Conservation (phyloP, 345 rosid genomes). For the Luvunga scandens region DNA sequence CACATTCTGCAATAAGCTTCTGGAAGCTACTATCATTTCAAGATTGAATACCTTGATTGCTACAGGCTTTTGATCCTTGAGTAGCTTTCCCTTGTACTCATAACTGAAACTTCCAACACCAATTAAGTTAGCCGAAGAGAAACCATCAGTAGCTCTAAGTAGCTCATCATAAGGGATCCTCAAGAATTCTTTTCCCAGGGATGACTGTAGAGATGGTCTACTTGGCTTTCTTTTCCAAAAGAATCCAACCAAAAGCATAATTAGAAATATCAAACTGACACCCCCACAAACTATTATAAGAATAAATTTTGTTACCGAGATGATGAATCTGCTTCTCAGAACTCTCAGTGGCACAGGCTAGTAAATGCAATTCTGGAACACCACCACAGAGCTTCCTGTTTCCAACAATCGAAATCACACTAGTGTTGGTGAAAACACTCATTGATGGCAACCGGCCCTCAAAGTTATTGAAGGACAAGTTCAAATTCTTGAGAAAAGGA, state of each 20-base stretch:
- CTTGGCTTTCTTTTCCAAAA: not conserved
- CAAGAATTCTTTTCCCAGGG: not conserved
- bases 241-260: not conserved
- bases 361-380: not conserved
- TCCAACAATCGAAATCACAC: conserved; percentile 8
- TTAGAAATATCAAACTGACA: not conserved
- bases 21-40: conserved; percentile 11
- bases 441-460: conserved; percentile 13
- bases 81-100: conserved; percentile 24
- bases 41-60: conserved; percentile 27
- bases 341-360: not conserved
- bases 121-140: conserved; percentile 7
- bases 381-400: conserved; percentile 19
- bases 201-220: not conserved
- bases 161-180: conserved; percentile 12
- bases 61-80: not conserved
- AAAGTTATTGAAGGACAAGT: conserved; percentile 23
- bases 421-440: conserved; percentile 19
- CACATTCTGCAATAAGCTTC: conserved; percentile 24
- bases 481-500: not conserved
- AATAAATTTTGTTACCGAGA: not conserved
- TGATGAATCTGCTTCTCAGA: not conserved
- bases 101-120: conserved; percentile 28
- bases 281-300: not conserved
- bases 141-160: conserved; percentile 10